These are phyloP conservation scores for Leishmania tropica DNA, from an alignment of 208 protist species.

Conservation along the genomic window DNA sequence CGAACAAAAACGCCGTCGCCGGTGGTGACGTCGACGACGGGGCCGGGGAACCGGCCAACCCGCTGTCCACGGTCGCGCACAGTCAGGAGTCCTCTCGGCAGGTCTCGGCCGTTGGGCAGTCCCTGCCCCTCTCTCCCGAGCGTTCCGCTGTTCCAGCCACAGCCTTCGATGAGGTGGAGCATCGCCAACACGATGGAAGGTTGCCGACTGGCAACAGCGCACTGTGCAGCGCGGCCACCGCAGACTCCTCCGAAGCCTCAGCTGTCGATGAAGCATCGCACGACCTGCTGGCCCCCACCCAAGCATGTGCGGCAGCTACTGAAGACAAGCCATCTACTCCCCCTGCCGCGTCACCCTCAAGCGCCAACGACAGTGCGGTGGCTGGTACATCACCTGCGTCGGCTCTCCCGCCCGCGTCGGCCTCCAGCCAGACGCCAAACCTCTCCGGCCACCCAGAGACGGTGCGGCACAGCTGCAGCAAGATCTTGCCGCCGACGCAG, in stretches of 20 bases:
- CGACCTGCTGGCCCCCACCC: background rate
- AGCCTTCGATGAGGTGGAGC: background rate
- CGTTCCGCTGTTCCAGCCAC: background rate
- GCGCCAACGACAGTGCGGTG: background rate
- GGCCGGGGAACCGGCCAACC: background rate
- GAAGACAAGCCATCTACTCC: background rate
- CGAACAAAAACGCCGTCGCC: background rate
- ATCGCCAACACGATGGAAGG: background rate
- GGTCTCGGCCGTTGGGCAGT: conserved; percentile 2
- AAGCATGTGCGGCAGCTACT: background rate
- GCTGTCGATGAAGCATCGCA: background rate
- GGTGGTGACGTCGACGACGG: background rate
- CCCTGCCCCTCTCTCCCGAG: background rate
- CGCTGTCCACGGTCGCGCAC: background rate
- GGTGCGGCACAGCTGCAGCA: background rate
- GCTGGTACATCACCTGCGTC: background rate
- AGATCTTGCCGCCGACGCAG: conserved; percentile 21
- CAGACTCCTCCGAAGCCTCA: background rate
- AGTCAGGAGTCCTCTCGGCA: conserved; percentile 19
- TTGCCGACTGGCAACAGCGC: no score
- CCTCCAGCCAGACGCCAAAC: background rate
- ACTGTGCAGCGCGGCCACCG: background rate
- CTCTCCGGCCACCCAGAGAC: background rate
- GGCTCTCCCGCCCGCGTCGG: background rate
- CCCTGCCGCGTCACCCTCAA: background rate